Evolutionary conservation across 2,329 filamentous ascomycete species (phyloP).

Genomic region (Grosmannia penicillata): DNA sequence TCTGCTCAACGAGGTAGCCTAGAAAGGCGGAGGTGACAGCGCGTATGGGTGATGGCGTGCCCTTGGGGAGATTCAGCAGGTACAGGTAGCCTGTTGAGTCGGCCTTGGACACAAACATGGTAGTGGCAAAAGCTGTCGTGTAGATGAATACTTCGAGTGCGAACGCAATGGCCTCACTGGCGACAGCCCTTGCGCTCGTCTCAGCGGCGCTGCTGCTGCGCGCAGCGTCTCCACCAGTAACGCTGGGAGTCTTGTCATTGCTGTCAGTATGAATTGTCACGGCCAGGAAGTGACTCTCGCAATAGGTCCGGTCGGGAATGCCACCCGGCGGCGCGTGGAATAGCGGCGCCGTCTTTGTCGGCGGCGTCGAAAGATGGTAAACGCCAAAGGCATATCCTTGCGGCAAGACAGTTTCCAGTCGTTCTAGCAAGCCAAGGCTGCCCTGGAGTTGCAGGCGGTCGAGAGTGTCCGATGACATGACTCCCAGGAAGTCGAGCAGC

Average conservation of each 20-base stretch:
- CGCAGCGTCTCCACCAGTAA: too few species aligned
- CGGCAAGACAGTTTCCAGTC: slow-evolving; percentile 36
- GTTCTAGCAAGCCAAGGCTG: slow-evolving; percentile 19
- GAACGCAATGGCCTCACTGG: slow-evolving; percentile 50
- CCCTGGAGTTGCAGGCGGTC: slow-evolving; percentile 8
- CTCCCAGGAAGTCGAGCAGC: too few species aligned
- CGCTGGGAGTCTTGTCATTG: too few species aligned
- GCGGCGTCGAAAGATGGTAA: slow-evolving; percentile 79
- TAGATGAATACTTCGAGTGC: slow-evolving; percentile 84
- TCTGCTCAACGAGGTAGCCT: slow-evolving; percentile 53
- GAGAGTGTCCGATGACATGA: too few species aligned
- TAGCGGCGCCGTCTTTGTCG: slow-evolving; percentile 57
- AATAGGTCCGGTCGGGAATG: slow-evolving; percentile 62
- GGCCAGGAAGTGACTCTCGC: slow-evolving; percentile 65
- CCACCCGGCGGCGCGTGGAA: slow-evolving; percentile 64
- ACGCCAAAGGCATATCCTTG: slow-evolving; percentile 46
- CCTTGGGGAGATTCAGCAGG: slow-evolving; percentile 45
- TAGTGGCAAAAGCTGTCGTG: slow-evolving; percentile 64
- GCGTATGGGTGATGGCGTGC: slow-evolving; percentile 58
- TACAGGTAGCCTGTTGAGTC: slow-evolving; percentile 85
- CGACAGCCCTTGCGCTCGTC: background rate
- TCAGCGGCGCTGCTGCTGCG: slow-evolving; percentile 4
- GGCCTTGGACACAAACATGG: slow-evolving; percentile 89
- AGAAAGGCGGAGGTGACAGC: slow-evolving; percentile 63
- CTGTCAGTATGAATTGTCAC: slow-evolving; percentile 30